Evolutionary conservation across 2,329 filamentous ascomycete species (phyloP).

Genomic region (Acrodontium crateriforme): DNA sequence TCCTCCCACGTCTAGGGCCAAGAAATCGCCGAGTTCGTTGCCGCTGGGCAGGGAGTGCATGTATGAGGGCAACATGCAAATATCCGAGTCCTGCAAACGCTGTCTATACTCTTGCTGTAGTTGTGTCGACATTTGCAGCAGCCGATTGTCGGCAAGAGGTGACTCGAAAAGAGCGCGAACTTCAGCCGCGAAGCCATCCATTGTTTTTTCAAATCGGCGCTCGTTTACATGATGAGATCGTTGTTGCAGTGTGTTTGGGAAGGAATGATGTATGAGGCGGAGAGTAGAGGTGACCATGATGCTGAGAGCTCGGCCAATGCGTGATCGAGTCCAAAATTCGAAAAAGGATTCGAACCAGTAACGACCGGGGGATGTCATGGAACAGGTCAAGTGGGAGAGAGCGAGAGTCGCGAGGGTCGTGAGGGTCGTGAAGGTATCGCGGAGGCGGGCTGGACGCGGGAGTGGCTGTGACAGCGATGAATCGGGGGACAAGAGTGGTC

Average conservation of each 20-base stretch:
- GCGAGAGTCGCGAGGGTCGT: too few species aligned
- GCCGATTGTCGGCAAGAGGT: constrained; percentile 26
- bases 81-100: constrained; percentile 41
- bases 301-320: constrained; percentile 12
- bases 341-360: constrained; percentile 9
- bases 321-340: constrained; percentile 11
- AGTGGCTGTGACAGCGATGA: too few species aligned
- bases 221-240: constrained; percentile 24
- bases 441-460: too few species aligned
- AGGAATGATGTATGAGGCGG: constrained; percentile 18
- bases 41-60: constrained; percentile 48
- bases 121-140: constrained; percentile 31
- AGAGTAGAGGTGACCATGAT: constrained; percentile 22
- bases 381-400: too few species aligned
- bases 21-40: constrained; percentile 43
- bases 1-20: constrained; percentile 52
- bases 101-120: constrained; percentile 39
- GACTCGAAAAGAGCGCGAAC: constrained; percentile 30
- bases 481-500: too few species aligned
- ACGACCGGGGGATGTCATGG: constrained; percentile 12
- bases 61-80: constrained; percentile 53
- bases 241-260: constrained; percentile 18
- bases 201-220: constrained; percentile 27
- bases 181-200: constrained; percentile 35
- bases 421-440: too few species aligned